Base-by-base conservation (phyloP, 2,329 filamentous ascomycete genomes). In the Boeremia exigua region DNA sequence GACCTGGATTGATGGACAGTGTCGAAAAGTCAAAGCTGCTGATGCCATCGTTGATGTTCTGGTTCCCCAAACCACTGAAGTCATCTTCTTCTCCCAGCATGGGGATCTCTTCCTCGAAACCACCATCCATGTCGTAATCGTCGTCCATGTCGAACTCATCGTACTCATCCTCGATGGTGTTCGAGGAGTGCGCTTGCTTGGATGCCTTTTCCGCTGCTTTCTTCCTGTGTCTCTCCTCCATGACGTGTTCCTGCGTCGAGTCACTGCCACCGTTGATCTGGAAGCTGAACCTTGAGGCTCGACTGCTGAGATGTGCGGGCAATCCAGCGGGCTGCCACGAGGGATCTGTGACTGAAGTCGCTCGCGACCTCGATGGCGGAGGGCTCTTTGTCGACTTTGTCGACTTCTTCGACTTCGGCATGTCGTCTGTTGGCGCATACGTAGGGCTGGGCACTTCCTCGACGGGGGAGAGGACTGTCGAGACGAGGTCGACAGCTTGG, bases 241-340 rank as follows among this genome's bases (percentile, higher is more conserved):
- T 77, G 33, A 89, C 72, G 72, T 87, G 88, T 72, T 88, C 86
- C 66, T 88, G 84, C 0, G 80, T 78, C 4, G 84, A 86, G 12
- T 88, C 88, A 6, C 85, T 85, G 5, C 87, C 88, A 25, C 88
- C 88, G 14, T 87, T 84, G 81, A 92, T 90, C 67, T 93, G 90
- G 67, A 94, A 94, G 66, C 90, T 93, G 69, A 94, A 93, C 12
- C 90, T 81, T 0, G 89, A 92, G 0, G 90, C 90, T 10, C 88
- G 90, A 70, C 89, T 92, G 3, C 74, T 76, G 40, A 79, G 70
- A 60, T 81, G 79, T 40, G 77, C 73, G 4, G 78, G 79, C 10
- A 77, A 55, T 11, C 74, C 74, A 17, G 71, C 71, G 15, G 73
- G 69, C 28, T 69, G 63, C 39, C 73, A 76, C 1, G 68, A 67